Evolutionary conservation across 1,284 basidiomycete species (phyloP), one percentile per base, ranked within the genome.

Genomic region (Chondrostereum purpureum): DNA sequence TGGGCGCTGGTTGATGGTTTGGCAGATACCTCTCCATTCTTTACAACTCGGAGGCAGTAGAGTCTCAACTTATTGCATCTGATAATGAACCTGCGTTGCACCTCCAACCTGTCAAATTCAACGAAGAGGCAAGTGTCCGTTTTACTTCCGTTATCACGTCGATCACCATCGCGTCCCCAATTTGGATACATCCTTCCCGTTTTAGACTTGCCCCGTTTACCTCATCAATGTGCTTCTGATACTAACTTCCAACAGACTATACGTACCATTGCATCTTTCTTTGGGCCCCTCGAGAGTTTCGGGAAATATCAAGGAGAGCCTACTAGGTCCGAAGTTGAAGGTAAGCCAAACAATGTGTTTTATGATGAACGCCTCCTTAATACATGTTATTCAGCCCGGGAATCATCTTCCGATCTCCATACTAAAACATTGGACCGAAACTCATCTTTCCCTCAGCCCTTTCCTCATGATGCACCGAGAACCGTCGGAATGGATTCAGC

Each of bases 21-120:
- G n/a, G 17, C 46, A 85, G 83, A 58, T 76, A 69, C 53, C 62
- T 75, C 49, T 64, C 65, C 21, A 63, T 87, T 37, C 49, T 71
- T 16, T 86, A 81, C 55, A 74, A 85, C 53, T 56, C 58, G 0
- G 75, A 81, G 40, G 83, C 81, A 4, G 50, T 68, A 34, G 62
- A 69, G 24, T 62, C 66, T 13, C 65, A 50, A 34, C 42, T 39
- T 35, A 55, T 59, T 35, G 54, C 60, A 17, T 50, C 53, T 31
- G 46, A 47, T 22, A 55, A 58, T 37, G 63, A 66, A 23, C 55
- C 57, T 8, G 55, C 53, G 23, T 53, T 84, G 35, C 69, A 79
- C 44, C 55, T 88, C 18, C 60, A 74, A 18, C 79, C 80, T 3
- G 57, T 86, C 11, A 57, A 61, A 41, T 84, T 74, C 50, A 75